Conservation (phyloP, 1,284 basidiomycete genomes). For the Lignosus rhinocerotis region DNA sequence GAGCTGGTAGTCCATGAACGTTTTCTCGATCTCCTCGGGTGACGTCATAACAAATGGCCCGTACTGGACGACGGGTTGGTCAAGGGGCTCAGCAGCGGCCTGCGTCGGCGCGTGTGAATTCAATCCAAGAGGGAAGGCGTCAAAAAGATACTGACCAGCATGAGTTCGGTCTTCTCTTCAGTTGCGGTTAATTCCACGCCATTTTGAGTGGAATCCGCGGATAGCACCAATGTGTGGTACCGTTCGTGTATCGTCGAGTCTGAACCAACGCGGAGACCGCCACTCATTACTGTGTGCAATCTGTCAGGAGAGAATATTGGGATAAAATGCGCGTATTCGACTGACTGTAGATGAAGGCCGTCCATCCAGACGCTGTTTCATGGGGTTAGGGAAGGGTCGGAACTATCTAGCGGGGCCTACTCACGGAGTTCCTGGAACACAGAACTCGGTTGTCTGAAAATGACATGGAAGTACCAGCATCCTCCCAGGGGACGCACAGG, state of each 20-base stretch:
- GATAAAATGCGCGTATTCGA: constrained; percentile 9
- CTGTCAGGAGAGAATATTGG: background rate
- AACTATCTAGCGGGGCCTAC: constrained; percentile 30
- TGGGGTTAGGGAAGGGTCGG: background rate
- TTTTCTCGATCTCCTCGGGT: constrained; percentile 78
- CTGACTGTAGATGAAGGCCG: constrained; percentile 79
- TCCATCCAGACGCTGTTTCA: constrained; percentile 71
- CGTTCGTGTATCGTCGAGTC: constrained; percentile 49
- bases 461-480: constrained; percentile 91
- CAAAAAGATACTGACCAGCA: constrained; percentile 53
- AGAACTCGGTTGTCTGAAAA: constrained; percentile 62
- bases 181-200: constrained; percentile 63
- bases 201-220: constrained; percentile 50
- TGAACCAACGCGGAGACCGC: constrained; percentile 62
- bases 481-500: constrained; percentile 90
- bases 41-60: constrained; percentile 88
- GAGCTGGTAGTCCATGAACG: constrained; percentile 80
- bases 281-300: constrained; percentile 58
- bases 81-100: constrained; percentile 86
- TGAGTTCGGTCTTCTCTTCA: constrained; percentile 65
- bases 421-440: constrained; percentile 86
- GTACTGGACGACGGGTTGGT: constrained; percentile 87
- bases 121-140: background rate
- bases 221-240: constrained; percentile 83
- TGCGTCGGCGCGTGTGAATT: constrained; percentile 26